Base-by-base conservation (phyloP, 2,329 filamentous ascomycete species). In the Torrubiellomyces zombiae region DNA sequence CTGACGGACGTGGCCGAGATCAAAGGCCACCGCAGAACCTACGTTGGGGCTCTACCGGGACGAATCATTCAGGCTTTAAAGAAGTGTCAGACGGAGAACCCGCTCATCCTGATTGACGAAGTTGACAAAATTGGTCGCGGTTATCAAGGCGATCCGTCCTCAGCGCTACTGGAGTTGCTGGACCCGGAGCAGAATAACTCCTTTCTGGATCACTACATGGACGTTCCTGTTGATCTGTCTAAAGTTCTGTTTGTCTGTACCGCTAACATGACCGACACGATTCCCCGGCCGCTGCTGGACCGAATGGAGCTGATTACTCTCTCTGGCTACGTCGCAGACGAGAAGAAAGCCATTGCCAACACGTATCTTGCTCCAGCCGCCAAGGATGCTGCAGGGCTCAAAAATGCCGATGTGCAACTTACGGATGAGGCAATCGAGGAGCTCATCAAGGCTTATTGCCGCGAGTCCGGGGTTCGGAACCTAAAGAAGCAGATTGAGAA, bases 401-500 rank as follows among this genome's bases (percentile, higher is more conserved):
- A 92, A 47, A 69, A 89, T 12, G 86, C 85, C 12, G 77, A 94
- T 43, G 85, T 98, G n/a, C 60, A 60, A n/a, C 61, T 98, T 21
- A 75, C 73, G 32, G 74, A 83, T 38, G 76, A 79, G 29, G 91
- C 86, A 9, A 91, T 98, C 21, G 77, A 89, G 43, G 89, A 98
- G 52, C 65, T 98, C 21, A 98, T 98, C 59, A 95, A 95, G 56
- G 92, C 82, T 14, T 98, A 98, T 58, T 94, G 85, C 55, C 79
- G 89, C 21, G 89, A 98, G 54, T 93, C 83, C 21, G 89, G 89
- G 40, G 91, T 98, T 7, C 76, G 89, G 37, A 98, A 98, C 45
- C 58, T 98, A 32, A 98, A 98, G 67, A 95, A 98, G 60, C 86
- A 95, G 50, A 98, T 98, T 33, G 89, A 98, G 51, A 98, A 98